Conservation (phyloP, 192 early-diverging fungal genomes). For the Thamnidium elegans region DNA sequence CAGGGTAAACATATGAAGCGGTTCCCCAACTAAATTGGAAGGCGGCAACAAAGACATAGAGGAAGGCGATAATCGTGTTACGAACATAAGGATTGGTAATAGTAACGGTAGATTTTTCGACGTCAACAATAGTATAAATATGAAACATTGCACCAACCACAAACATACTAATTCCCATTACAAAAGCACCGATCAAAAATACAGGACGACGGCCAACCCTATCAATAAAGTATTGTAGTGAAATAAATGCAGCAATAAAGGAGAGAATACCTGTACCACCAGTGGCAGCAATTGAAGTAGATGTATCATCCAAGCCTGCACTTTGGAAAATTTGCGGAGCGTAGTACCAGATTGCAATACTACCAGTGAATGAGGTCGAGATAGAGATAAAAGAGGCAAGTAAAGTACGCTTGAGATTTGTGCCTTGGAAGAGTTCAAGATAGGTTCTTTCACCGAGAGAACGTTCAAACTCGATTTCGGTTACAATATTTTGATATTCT, state of each 20-base stretch:
- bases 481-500: constrained; percentile 69
- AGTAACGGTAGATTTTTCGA: constrained; percentile 8
- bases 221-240: constrained; percentile 62
- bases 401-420: constrained; percentile 59
- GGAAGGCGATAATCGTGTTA: constrained; percentile 33
- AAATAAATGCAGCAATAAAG: constrained; percentile 21
- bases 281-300: constrained; percentile 30
- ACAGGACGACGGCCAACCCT: constrained; percentile 76
- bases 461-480: constrained; percentile 60
- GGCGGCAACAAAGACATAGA: constrained; percentile 33
- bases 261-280: constrained; percentile 26
- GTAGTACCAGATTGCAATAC: constrained; percentile 35
- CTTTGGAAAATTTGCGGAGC: constrained; percentile 34
- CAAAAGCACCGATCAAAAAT: constrained; percentile 67
- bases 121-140: constrained; percentile 12
- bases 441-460: constrained; percentile 60
- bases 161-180: constrained; percentile 63
- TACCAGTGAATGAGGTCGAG: constrained; percentile 29
- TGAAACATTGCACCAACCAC: constrained; percentile 53
- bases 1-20: constrained; percentile 31
- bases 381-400: constrained; percentile 56
- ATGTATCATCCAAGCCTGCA: constrained; percentile 26
- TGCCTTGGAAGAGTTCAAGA: constrained; percentile 51
- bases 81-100: constrained; percentile 18
- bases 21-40: constrained; percentile 36